Base-by-base conservation (phyloP, 1,284 basidiomycete genomes). In the Rhodotorula mucilaginosa region DNA sequence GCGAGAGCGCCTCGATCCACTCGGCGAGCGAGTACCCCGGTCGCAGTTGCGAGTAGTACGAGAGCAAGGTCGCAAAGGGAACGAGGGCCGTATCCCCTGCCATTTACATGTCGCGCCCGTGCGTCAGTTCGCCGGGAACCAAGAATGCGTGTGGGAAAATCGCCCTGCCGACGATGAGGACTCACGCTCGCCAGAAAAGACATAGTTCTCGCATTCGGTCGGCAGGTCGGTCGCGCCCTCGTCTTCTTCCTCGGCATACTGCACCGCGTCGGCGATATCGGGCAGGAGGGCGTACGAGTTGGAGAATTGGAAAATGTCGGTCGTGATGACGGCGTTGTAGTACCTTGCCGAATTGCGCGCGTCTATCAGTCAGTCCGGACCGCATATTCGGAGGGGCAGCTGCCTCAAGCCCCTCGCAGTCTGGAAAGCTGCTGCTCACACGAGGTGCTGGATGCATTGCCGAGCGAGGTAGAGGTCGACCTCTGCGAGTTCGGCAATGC, bases 271-370 rank as follows among this genome's bases (percentile, higher is more conserved):
- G 15, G 72, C 68, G n/a, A 75, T 70, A 5, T 70, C 67, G 1
- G 75, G 69, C 16, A 78, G 67, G 2, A 71, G 58, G 0, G 74
- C 92, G 80, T 99, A 99, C 88, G 97, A 93, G 81, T 98, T 98
- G n/a, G 91, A 92, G 81, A 90, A 97, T 81, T 97, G 94, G 81
- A 99, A 99, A 64, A 97, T 91, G 82, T 99, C 95, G 67, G 94
- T 89, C 77, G 90, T 90, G 88, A 97, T 93, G 78, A 97, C 89
- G 66, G 96, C 94, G 83, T 96, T 92, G 80, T 98, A 97, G 80
- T 92, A 97, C 59, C 92, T 92, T 73, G 8, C 34, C 34, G 34
- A 34, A 6, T 34, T 34, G 34, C 34, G 34, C 34, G 34, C 34
- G 34, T 34, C 34, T 8, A 8, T 12, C 26, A 18, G 29, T 12